Percentiles rank a stretch among this genome's conserved stretches.
These are phyloP conservation scores for Metschnikowia bowlesiae DNA, from an alignment of 805 yeast genomes.

Conservation along the genomic window DNA sequence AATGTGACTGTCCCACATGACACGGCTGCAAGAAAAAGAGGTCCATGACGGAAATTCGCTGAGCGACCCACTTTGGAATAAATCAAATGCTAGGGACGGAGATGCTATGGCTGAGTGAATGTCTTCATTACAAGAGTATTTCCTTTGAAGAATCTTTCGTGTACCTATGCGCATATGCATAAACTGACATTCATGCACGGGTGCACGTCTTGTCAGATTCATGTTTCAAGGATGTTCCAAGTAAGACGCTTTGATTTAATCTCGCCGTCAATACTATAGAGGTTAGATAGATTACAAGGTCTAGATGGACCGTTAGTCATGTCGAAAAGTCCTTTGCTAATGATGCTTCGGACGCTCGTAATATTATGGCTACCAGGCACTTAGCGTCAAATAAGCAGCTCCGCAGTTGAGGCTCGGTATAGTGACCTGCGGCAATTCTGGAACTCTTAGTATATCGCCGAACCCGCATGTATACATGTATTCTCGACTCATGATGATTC, in stretches of 20 bases:
- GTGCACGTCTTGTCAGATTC: slow-evolving; percentile 1
- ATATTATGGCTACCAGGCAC: slow-evolving; percentile 4
- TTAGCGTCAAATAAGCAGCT: slow-evolving; percentile 2
- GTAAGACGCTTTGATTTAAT: too few species aligned
- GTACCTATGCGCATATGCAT: neutral
- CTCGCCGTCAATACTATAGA: neutral
- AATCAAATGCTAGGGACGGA: too few species aligned
- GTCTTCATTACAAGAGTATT: neutral
- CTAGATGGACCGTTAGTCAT: neutral
- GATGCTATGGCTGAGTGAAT: too few species aligned
- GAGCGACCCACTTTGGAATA: too few species aligned
- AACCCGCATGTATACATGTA: neutral
- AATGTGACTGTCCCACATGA: neutral
- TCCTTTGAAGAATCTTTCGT: neutral
- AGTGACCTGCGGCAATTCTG: slow-evolving; percentile 1
- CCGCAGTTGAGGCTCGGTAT: neutral
- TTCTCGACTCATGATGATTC: neutral
- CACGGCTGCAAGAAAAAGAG: neutral
- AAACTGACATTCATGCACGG: slow-evolving; percentile 1
- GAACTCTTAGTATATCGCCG: slow-evolving; percentile 1
- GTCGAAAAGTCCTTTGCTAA: neutral
- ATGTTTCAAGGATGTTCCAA: neutral
- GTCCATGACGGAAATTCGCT: too few species aligned
- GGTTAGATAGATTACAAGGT: neutral
- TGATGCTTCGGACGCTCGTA: neutral